phyloP scores from a whole-genome alignment of 2,329 filamentous ascomycete genomes.

The Botryotinia convoluta region DNA sequence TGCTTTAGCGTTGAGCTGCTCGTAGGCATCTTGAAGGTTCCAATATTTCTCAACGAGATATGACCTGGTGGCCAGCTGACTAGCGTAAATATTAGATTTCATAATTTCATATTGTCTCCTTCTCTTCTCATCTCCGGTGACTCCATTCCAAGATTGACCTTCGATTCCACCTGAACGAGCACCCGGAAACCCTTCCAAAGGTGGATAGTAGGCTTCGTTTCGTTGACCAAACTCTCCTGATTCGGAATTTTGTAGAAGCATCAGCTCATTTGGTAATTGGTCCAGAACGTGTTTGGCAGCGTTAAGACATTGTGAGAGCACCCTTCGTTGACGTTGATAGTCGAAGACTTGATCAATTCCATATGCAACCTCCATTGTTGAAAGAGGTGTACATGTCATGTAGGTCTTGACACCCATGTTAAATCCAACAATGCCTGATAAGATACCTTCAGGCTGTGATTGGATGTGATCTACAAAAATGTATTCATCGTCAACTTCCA shows the following conservation, averaged over 20 bases:
- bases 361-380: conserved; percentile 79
- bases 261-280: conserved; percentile 66
- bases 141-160: conserved; percentile 33
- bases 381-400: conserved; percentile 73
- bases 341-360: conserved; percentile 73
- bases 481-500: conserved; percentile 81
- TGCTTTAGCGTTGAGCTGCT: conserved; percentile 42
- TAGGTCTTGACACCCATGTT: conserved; percentile 77
- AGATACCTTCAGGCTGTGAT: conserved; percentile 62
- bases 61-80: conserved; percentile 75
- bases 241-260: conserved; percentile 47
- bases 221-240: conserved; percentile 41
- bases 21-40: conserved; percentile 66
- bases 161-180: conserved; percentile 28
- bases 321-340: conserved; percentile 72
- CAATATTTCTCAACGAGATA: conserved; percentile 87
- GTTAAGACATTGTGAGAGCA: conserved; percentile 68
- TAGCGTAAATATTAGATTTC: conserved; percentile 85
- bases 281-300: conserved; percentile 68
- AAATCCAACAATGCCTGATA: conserved; percentile 76
- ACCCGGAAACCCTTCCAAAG: conserved; percentile 43
- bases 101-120: conserved; percentile 81
- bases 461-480: conserved; percentile 70
- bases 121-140: conserved; percentile 40
- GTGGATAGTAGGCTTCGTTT: conserved; percentile 53